Base-by-base conservation (phyloP, 805 yeast genomes). In the Starmerella apis region DNA sequence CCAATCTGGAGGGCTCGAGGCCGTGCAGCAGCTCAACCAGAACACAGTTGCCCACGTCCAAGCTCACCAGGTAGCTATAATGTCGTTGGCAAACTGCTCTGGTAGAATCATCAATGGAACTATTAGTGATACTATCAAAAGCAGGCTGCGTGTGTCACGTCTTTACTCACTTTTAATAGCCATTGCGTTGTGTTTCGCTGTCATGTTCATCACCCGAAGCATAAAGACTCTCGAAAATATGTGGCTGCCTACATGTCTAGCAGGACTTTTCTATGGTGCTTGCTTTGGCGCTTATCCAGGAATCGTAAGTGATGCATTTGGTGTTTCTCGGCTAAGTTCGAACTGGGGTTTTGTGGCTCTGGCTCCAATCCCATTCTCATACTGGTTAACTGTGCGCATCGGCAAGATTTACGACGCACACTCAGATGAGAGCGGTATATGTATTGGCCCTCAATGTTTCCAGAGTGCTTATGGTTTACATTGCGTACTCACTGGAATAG, bases 331-430 rank as follows among this genome's bases (percentile, higher is more conserved):
- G 47, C 81, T 83, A 58, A 75, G 84, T 7, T 78, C 75, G 56
- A 81, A 81, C 59, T 83, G 87, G 85, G 94, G 94, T 0, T 61
- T 79, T 31, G 72, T 81, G 20, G 78, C 80, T 10, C 60, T 81
- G 47, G 77, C 87, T 0, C 88, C 92, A 1, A 73, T 81, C 14
- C 54, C 79, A 0, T 78, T 83, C 0, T 75, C 81, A 35, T 75
- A 76, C 55, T 65, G 74, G 51, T 72, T 83, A 55, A 81, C 85
- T 38, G 69, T 72, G 48, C 63, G 79, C 36, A 80, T 83, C 64
- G 92, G 92, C 10, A 61, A 66, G 22, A 70, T 74, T 27, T 83
- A 79, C 63, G 94, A 83, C 61, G 43, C 54, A 3, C 63, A 71
- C 4, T 64, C 76, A 45, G 50, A 54, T 20, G 24, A 27, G 13